Evolutionary conservation across 257 asterid genomes (phyloP), one percentile per base, ranked within the genome.

Genomic region (Primulina eburnea): DNA sequence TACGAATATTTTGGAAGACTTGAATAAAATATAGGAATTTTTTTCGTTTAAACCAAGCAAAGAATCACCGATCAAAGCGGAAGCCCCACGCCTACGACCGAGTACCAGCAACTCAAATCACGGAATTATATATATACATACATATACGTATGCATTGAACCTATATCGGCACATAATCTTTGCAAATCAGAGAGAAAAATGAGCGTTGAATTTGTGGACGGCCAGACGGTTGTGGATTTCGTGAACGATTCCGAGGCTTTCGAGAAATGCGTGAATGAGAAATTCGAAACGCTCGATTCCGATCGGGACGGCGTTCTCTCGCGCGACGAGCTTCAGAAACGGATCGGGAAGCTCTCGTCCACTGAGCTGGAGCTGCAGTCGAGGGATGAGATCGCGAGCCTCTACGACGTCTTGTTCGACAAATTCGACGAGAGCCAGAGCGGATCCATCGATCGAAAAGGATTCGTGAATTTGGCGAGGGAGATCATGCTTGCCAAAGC

Each of bases 401-500:
- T 89, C 20, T 82, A 87, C 50, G 87, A 87, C 10, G 38, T 26
- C 2, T 56, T 86, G 21, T 81, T 87, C 61, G 72, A 73, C 4
- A 87, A 79, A 60, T 89, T 89, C 30, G 92, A 81, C 26, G 73
- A 29, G 9, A 82, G 82, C 38, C 62, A 47, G 20, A 82, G 74
- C 35, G 92, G 90, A 0, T 74, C 79, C 0, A 81, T 89, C 62
- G 83, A 83, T 75, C 83, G 72, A 0, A 62, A 43, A 1, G 80
- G 80, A 43, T 88, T 88, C 50, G 35, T 60, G 56, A 78, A 67
- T 9, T 65, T 88, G 34, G 75, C 80, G 79, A 82, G 74, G 78
- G 95, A 86, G 78, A 74, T 88, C 76, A 71, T 86, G 84, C 77
- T 84, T 35, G 95, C 90, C 4, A 88, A 86, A 40, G 95, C 90